Percentiles rank a stretch among this genome's conserved stretches.
Conservation (phyloP, 2,329 filamentous ascomycete genomes). For the Emmonsiellopsis sp. region DNA sequence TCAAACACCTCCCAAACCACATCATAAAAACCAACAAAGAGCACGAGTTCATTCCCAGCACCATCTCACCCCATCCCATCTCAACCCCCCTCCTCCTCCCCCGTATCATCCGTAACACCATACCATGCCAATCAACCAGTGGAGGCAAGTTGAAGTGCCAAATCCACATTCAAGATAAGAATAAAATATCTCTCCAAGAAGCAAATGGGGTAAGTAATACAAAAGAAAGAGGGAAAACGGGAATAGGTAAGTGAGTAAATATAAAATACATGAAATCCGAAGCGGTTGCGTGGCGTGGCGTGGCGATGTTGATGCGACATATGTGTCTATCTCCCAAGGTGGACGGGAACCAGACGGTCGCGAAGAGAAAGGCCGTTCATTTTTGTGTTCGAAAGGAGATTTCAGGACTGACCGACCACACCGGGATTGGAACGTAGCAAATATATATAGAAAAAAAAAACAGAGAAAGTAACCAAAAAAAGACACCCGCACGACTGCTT, state of each 20-base stretch:
- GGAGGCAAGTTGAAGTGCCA: slow-evolving; percentile 5
- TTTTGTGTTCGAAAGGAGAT: no score
- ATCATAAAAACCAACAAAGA: no score
- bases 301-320: no score
- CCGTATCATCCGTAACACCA: not conserved
- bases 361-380: no score
- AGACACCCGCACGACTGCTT: slow-evolving; percentile 25
- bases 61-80: not conserved
- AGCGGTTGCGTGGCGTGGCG: no score
- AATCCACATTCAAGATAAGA: not conserved
- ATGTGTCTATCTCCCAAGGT: no score
- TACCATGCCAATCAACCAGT: not conserved
- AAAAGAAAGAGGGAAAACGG: not conserved
- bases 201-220: not conserved
- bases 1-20: no score
- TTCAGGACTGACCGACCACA: no score
- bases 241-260: no score
- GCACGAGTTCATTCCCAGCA: not conserved
- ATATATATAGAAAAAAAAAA: not conserved
- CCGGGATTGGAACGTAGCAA: no score
- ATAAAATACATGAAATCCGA: no score
- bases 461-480: not conserved
- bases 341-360: no score
- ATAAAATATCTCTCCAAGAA: not conserved
- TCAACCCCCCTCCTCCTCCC: not conserved